Base-by-base conservation (phyloP, 2,329 filamentous ascomycete genomes). In the Penicillium sp. region DNA sequence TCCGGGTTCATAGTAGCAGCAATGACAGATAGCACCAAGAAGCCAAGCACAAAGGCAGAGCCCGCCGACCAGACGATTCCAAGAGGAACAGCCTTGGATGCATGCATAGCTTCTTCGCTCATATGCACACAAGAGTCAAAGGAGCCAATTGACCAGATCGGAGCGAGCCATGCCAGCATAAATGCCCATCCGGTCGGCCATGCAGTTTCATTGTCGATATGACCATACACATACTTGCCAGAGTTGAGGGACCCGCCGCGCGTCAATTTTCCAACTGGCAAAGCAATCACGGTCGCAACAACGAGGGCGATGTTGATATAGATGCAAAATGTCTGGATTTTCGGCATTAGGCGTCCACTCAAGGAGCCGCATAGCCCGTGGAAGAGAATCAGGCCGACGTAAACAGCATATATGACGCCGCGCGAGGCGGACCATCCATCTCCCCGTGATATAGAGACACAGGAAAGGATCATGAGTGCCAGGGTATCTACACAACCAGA, bases 81-180 rank as follows among this genome's bases (percentile, higher is more conserved):
- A 50, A 83, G 77, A 0, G 84, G 84, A 1, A 85, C 84, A 1
- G 83, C 82, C 52, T 79, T 82, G 4, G 82, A 80, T 1, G 84
- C 84, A 69, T 87, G 84, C 43, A 80, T 73, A 0, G 84, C 84
- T 67, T 87, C 84, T 68, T 87, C 84, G 41, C 79, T 81, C 77
- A 87, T 84, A 61, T 85, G 81, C 8, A 82, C 81, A 53, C 82
- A 85, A 2, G 78, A 80, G 63, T 85, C 83, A 59, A 85, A 85
- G 2, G 76, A 79, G 0, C 74, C 75, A 44, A 75, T 75, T 0
- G 83, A 84, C 84, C 84, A 87, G 59, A 87, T 86, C 0, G 84
- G 84, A 31, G 77, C 79, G 21, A 87, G 73, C 82, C 84, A 87
- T 0, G 82, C 74, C 2, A 87, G 71, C 74, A 87, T 84, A 62